Evolutionary conservation across 768 basidiomycete genomes (phyloP).

Genomic region (Hirschioporus abietinus): DNA sequence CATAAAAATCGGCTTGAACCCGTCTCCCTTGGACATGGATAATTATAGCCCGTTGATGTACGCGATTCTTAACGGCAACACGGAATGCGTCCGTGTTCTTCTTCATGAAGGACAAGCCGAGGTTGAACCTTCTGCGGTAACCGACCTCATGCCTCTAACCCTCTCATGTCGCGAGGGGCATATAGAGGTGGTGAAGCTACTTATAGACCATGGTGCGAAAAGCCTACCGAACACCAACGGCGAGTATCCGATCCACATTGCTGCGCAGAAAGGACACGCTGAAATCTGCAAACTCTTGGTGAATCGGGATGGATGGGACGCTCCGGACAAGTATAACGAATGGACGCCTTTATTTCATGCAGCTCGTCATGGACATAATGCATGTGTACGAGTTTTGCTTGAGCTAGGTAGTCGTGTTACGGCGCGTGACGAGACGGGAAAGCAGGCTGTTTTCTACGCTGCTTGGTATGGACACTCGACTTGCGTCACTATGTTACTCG

Average conservation of each 20-base stretch:
- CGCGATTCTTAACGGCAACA: constrained; percentile 81
- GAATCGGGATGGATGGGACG: constrained; percentile 72
- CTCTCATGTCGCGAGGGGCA: constrained; percentile 90
- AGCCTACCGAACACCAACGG: constrained; percentile 88
- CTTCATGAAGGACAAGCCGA: constrained; percentile 65
- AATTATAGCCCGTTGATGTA: constrained; percentile 94
- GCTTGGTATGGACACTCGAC: constrained; percentile 90
- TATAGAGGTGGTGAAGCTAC: constrained; percentile 69
- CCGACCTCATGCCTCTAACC: constrained; percentile 80
- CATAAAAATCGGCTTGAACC: constrained; percentile 59
- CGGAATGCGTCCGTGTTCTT: constrained; percentile 79
- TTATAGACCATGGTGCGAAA: constrained; percentile 72
- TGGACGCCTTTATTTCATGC: constrained; percentile 98
- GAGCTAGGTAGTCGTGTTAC: constrained; percentile 75
- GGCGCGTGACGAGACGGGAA: constrained; percentile 76
- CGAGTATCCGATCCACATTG: constrained; percentile 95
- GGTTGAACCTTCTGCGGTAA: constrained; percentile 48
- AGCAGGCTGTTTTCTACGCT: constrained; percentile 86
- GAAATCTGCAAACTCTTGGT: constrained; percentile 79
- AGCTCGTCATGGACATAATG: constrained; percentile 74
- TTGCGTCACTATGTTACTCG: constrained; percentile 59
- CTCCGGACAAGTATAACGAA: constrained; percentile 93
- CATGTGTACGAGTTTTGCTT: constrained; percentile 73
- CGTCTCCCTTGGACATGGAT: constrained; percentile 79
- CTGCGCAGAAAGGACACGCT: constrained; percentile 86